phyloP scores from a whole-genome alignment of 805 yeast species.

The Candida suzukii region DNA sequence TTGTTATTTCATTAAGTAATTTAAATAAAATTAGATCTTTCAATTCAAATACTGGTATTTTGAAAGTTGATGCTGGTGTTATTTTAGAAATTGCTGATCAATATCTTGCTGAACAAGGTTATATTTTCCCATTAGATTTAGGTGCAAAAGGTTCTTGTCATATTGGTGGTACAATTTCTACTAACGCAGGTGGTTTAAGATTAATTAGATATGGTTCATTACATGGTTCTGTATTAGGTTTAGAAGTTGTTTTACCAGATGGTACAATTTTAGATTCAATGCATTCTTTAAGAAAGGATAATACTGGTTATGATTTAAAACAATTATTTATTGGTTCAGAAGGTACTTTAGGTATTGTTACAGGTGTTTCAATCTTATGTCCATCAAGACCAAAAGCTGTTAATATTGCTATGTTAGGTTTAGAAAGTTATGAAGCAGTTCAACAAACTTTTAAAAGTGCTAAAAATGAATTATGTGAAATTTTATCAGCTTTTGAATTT shows the following conservation, averaged over 20 bases:
- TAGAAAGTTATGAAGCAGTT: constrained; percentile 76
- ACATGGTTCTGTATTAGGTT: constrained; percentile 86
- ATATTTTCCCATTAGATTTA: constrained; percentile 85
- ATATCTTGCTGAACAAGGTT: constrained; percentile 70
- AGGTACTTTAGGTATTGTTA: constrained; percentile 85
- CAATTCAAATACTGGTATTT: constrained; percentile 75
- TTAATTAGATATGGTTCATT: constrained; percentile 83
- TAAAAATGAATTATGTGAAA: constrained; percentile 71
- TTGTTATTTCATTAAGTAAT: constrained; percentile 61
- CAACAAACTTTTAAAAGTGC: constrained; percentile 76
- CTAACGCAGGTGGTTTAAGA: constrained; percentile 94
- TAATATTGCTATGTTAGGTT: constrained; percentile 84
- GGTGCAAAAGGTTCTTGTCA: constrained; percentile 98
- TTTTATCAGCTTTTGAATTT: constrained; percentile 87
- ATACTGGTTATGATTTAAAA: constrained; percentile 90
- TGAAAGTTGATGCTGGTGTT: constrained; percentile 87
- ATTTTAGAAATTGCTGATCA: constrained; percentile 81
- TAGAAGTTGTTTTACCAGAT: constrained; percentile 88
- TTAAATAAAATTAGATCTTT: constrained; percentile 77
- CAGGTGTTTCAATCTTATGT: constrained; percentile 84
- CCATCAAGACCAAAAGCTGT: constrained; percentile 82
- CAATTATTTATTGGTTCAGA: constrained; percentile 92
- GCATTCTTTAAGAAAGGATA: constrained; percentile 85
- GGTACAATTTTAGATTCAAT: constrained; percentile 77
- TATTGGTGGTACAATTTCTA: constrained; percentile 90